Conservation (phyloP, 2,329 filamentous ascomycete species). For the Nothopassalora personata region DNA sequence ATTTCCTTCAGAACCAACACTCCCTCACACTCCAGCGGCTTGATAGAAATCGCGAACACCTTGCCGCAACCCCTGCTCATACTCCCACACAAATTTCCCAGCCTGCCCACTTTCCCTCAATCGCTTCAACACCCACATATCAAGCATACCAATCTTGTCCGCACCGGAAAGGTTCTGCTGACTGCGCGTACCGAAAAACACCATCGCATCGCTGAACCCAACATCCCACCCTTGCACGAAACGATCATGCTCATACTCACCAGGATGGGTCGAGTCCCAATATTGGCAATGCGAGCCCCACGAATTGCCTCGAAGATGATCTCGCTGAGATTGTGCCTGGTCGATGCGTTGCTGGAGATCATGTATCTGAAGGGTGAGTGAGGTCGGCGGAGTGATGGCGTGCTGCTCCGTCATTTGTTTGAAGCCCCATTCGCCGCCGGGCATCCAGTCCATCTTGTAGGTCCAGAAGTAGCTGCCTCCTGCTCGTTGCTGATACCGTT, state of each 20-base stretch:
- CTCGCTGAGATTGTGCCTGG: slow-evolving; percentile 38
- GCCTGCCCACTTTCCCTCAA: slow-evolving; percentile 47
- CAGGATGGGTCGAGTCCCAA: slow-evolving; percentile 45
- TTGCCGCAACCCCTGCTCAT: slow-evolving; percentile 46
- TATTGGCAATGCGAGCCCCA: slow-evolving; percentile 45
- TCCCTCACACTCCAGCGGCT: slow-evolving; percentile 25
- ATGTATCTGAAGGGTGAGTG: slow-evolving; percentile 34
- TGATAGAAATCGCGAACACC: slow-evolving; percentile 42
- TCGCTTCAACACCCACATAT: slow-evolving; percentile 55
- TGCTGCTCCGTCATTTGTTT: slow-evolving; percentile 46
- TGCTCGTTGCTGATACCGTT: slow-evolving; percentile 45
- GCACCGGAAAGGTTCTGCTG: slow-evolving; percentile 35
- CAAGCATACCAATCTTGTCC: slow-evolving; percentile 53
- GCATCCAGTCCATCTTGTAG: slow-evolving; percentile 57
- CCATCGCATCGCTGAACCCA: slow-evolving; percentile 51
- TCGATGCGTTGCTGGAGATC: slow-evolving; percentile 37
- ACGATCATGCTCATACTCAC: slow-evolving; percentile 48
- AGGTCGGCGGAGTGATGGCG: slow-evolving; percentile 39
- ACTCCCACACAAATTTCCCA: slow-evolving; percentile 48
- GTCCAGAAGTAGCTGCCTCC: slow-evolving; percentile 58
- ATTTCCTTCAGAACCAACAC: not conserved
- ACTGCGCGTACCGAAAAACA: slow-evolving; percentile 46
- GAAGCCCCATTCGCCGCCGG: slow-evolving; percentile 59
- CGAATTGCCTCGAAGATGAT: slow-evolving; percentile 35
- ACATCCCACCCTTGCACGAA: slow-evolving; percentile 53